Base-by-base conservation (phyloP, 768 basidiomycete species). In the Megacollybia marginata region DNA sequence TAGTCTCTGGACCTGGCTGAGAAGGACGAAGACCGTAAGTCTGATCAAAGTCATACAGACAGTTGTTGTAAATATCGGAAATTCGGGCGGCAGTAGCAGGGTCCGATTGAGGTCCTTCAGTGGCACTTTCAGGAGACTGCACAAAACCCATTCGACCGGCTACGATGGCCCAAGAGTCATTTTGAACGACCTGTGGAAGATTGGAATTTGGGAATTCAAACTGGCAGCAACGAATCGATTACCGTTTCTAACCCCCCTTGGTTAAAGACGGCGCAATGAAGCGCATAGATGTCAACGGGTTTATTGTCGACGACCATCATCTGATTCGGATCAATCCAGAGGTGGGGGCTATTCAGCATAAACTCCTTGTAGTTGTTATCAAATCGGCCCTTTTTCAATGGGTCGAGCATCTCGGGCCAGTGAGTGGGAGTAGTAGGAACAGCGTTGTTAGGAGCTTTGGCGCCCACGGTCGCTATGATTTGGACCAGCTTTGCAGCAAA, bases 91-190 rank as follows among this genome's bases (percentile, higher is more conserved):
- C 86, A 28, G 78, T 71, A 19, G 65, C 80, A 2, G 84, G 85
- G 4, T 80, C 82, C 23, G 75, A 73, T 55, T 76, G 80, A 5
- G 78, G 70, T 10, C 85, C 83, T 52, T 85, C 81, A 4, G 69
- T 62, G 1, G 78, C 81, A 9, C 66, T 76, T 4, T 72, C 82
- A 2, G 81, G 81, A 54, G 87, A 85, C 48, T 81, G 73, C 2
- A 82, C 72, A 56, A 82, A 79, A 15, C 79, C 82, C 63, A 89
- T 69, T 18, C 73, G 75, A n/a, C 75, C 86, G 15, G 77, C 87
- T 49, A 89, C 77, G 42, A 83, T 66, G 13, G 75, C 57, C 87
- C 86, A 88, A 51, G 71, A 53, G 33, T 85, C 83, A 43, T 74
- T 73, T 50, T 66, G 64, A 20, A 68, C 67, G 11, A 83, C 76